phyloP scores from a whole-genome alignment of 2,329 filamentous ascomycete genomes.

The Cladosporium sp. region DNA sequence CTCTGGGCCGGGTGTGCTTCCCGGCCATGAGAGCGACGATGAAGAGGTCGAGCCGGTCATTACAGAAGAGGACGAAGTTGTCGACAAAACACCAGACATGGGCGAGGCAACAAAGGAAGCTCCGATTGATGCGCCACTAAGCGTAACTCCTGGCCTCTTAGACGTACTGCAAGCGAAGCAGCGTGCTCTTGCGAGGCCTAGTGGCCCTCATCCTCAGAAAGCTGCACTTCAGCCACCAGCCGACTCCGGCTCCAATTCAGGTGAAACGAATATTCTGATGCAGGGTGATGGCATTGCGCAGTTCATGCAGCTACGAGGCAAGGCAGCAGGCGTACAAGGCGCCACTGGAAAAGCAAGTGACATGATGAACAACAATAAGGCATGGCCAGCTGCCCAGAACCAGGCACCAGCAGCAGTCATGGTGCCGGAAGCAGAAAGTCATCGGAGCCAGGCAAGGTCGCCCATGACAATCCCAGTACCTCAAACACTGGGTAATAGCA shows the following conservation, averaged over 20 bases:
- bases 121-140: neutral
- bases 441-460: neutral
- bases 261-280: constrained; percentile 6
- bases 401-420: constrained; percentile 23
- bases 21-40: constrained; percentile 39
- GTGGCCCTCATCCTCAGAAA: constrained; percentile 10
- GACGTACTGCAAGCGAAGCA: constrained; percentile 41
- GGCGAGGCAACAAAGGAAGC: neutral
- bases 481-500: constrained; percentile 13
- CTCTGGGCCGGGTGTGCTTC: constrained; percentile 50
- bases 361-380: neutral
- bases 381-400: neutral
- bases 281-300: constrained; percentile 16
- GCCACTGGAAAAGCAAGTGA: neutral
- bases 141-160: neutral
- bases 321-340: constrained; percentile 7
- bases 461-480: constrained; percentile 20
- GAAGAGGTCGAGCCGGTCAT: constrained; percentile 38
- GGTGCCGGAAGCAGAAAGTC: constrained; percentile 14
- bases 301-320: constrained; percentile 26
- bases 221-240: too few relatives aligned
- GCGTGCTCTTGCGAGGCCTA: constrained; percentile 27
- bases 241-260: neutral
- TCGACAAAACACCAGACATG: neutral
- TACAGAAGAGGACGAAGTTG: neutral